These are phyloP conservation scores for Musa troglodytarum DNA, from an alignment of 176 grass and related monocot genomes.

Conservation along the genomic window DNA sequence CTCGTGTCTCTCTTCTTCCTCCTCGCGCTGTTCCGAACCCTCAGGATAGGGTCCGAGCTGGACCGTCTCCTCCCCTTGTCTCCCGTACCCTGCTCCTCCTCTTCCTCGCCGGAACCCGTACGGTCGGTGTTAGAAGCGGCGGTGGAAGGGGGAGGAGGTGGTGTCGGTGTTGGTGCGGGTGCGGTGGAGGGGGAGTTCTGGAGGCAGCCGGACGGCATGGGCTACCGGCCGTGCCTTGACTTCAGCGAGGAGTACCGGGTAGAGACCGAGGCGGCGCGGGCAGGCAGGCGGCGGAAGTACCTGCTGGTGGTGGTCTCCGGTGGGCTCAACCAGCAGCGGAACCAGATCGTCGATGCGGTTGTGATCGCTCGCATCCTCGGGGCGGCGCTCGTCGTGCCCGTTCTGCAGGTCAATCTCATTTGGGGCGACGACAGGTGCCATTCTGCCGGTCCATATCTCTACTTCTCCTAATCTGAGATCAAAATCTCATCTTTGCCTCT, in stretches of 20 bases:
- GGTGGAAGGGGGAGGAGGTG: no score
- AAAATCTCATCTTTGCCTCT: neutral
- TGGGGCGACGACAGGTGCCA: slow-evolving; percentile 8
- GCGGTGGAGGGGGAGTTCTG: slow-evolving; percentile 7
- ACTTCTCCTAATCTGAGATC: neutral
- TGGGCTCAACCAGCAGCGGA: slow-evolving; percentile 18
- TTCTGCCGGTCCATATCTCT: no score
- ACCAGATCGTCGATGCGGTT: slow-evolving; percentile 19
- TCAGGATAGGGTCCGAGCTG: no score
- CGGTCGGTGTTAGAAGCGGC: no score
- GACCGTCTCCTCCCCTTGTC: no score
- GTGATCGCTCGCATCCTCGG: slow-evolving; percentile 12
- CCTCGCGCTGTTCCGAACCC: no score
- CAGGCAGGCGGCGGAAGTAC: neutral
- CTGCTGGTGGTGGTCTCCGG: slow-evolving; percentile 13
- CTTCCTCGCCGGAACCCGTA: no score
- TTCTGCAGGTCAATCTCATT: slow-evolving; percentile 7
- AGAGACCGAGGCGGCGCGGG: neutral
- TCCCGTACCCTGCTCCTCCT: no score
- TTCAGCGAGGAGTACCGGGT: slow-evolving; percentile 6
- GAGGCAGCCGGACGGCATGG: slow-evolving; percentile 9
- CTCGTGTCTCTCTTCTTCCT: no score
- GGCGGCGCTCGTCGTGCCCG: slow-evolving; percentile 6
- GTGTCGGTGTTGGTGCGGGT: no score
- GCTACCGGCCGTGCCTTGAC: slow-evolving; percentile 7